phyloP scores from a whole-genome alignment of 169 alveolate species.

The Perkinsus chesapeaki region DNA sequence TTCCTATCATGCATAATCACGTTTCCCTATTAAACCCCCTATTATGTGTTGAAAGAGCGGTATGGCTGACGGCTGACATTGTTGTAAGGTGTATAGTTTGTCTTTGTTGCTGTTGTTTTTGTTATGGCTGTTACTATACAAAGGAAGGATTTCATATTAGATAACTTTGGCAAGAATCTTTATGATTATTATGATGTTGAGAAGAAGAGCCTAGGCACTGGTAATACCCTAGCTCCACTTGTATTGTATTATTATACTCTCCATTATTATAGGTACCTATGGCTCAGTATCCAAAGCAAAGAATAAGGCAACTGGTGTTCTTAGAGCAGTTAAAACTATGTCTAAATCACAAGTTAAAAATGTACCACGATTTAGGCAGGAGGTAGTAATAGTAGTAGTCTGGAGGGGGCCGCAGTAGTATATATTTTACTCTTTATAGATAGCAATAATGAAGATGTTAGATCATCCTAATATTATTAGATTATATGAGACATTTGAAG shows the following conservation, averaged over 20 bases:
- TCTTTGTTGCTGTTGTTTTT: too few species aligned
- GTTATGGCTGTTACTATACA: too few species aligned
- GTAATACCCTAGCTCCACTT: neutral
- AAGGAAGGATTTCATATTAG: neutral
- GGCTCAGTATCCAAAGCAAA: constrained; percentile 55
- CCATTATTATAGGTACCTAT: constrained; percentile 44
- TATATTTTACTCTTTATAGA: neutral
- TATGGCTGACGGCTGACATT: too few species aligned
- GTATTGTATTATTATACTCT: neutral
- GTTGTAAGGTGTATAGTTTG: too few species aligned
- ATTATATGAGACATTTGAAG: constrained; percentile 83
- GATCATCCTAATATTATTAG: constrained; percentile 90
- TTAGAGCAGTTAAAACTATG: constrained; percentile 47
- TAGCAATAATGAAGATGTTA: constrained; percentile 39
- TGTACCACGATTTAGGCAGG: constrained; percentile 49
- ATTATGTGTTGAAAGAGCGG: too few species aligned
- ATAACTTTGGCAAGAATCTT: neutral
- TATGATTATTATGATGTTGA: constrained; percentile 30
- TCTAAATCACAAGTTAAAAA: constrained; percentile 45
- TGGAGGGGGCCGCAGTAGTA: too few species aligned
- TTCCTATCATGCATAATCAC: too few species aligned
- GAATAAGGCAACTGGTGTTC: constrained; percentile 9
- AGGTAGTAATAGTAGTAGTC: constrained; percentile 51
- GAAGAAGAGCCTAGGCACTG: constrained; percentile 27
- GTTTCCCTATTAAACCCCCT: too few species aligned